Evolutionary conservation across 2,329 filamentous ascomycete species (phyloP).

Genomic region (Erysiphe neolycopersici): DNA sequence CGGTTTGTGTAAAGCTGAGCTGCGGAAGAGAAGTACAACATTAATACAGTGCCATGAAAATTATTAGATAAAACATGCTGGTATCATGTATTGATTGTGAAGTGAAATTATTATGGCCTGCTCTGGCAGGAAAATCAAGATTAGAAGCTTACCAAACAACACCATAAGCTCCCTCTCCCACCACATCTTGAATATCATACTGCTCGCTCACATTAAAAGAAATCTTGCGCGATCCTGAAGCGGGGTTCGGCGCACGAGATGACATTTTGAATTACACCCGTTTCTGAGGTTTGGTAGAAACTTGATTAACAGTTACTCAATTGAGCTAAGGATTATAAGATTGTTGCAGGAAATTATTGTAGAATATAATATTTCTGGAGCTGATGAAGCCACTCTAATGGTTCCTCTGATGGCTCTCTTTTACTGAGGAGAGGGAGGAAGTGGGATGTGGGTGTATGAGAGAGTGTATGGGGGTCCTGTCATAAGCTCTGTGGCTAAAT

Average conservation of each 20-base stretch:
- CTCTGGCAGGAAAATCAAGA: constrained; percentile 1
- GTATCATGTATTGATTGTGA: background rate
- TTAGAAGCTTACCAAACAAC: constrained; percentile 60
- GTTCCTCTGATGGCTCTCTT: background rate
- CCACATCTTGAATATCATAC: constrained; percentile 98
- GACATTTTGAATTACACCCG: constrained; percentile 11
- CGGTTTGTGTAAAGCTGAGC: constrained; percentile 92
- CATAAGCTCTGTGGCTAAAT: background rate
- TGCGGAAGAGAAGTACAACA: constrained; percentile 15
- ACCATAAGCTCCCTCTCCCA: constrained; percentile 93
- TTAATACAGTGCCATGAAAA: background rate
- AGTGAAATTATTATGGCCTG: background rate
- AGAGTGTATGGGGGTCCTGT: background rate
- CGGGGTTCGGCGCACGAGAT: constrained; percentile 21
- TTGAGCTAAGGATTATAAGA: background rate
- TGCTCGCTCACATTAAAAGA: constrained; percentile 99
- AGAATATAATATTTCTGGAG: background rate
- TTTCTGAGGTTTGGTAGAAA: background rate
- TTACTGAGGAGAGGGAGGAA: background rate
- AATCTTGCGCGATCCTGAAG: constrained; percentile 60
- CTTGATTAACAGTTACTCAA: background rate
- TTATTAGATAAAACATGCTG: background rate
- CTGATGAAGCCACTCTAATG: background rate
- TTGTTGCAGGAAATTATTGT: background rate
- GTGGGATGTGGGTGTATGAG: background rate